A percentile compares a stretch with the other conserved stretches of the same genome.
Conservation (phyloP, 768 basidiomycete genomes). For the Fomitopsis pulvina region DNA sequence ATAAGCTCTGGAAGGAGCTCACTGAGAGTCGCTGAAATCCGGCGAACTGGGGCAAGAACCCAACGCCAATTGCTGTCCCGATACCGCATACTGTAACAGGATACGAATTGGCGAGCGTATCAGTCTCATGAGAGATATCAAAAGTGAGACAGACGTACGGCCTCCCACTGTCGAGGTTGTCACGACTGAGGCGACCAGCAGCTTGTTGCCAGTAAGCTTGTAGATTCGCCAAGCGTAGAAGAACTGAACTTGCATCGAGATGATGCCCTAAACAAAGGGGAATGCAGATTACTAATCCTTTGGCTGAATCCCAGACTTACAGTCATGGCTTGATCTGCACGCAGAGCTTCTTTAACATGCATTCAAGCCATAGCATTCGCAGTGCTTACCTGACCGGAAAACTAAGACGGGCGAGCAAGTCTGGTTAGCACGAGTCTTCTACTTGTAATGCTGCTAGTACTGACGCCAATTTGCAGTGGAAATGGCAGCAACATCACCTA, state of each 20-base stretch:
- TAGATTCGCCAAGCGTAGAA: slow-evolving; percentile 21
- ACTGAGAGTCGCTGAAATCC: slow-evolving; percentile 4
- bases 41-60: slow-evolving; percentile 20
- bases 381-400: not conserved
- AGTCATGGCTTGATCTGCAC: not conserved
- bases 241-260: slow-evolving; percentile 16
- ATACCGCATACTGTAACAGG: slow-evolving; percentile 16
- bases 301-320: not conserved
- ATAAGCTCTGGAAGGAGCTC: not conserved
- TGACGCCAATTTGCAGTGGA: slow-evolving; percentile 7
- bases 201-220: slow-evolving; percentile 12
- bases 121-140: too few relatives aligned
- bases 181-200: slow-evolving; percentile 8
- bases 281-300: not conserved
- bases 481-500: slow-evolving; percentile 1
- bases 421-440: not conserved
- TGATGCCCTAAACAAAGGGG: slow-evolving; percentile 11
- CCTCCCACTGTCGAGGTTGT: slow-evolving; percentile 8
- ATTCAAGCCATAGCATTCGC: not conserved
- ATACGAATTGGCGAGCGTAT: not conserved
- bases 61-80: slow-evolving; percentile 25
- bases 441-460: not conserved
- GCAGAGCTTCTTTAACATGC: not conserved
- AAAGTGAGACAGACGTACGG: slow-evolving; percentile 6
- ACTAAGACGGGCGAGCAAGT: not conserved